Evolutionary conservation across 2,329 filamentous ascomycete species (phyloP), one percentile per base, ranked within the genome.

Genomic region (Colletotrichum sp.): DNA sequence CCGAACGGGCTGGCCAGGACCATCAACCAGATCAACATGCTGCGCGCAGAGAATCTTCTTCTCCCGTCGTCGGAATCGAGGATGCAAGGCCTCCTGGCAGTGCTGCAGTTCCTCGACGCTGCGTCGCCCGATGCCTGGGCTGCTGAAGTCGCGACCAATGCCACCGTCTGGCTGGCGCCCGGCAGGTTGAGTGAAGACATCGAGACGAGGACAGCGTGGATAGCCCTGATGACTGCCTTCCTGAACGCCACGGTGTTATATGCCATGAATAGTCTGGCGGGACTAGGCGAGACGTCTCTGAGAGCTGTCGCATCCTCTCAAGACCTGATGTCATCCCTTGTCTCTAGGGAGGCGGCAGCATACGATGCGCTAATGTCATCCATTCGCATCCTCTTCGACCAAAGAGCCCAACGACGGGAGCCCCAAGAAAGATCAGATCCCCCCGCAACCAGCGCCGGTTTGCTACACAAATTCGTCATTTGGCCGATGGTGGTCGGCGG

Each of bases 401-500:
- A 74, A 61, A 71, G 72, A 39, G 9, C 19, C 48, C 34, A 28
- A 11, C 67, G 63, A 2, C 63, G 15, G 12, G 5, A 36, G 9
- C 0, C 5, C 2, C 27, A 28, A 36, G 57, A 22, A 8, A 48
- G 2, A 25, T 5, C n/a, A 1, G 27, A 8, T 7, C 7, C 52
- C 9, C 5, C 15, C 9, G 52, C 63, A n/a, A 63, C n/a, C 5
- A 72, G 69, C 32, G 69, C 69, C 13, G 73, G 73, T 2, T 9
- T 68, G 28, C 5, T 68, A 4, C 69, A 68, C 69, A 72, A 60
- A 6, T 75, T 59, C 55, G 73, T 68, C 55, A 75, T 72, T 1
- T 72, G 57, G 57, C 73, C 73, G 16, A 64, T 75, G 39, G 63
- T 68, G 1, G n/a, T 72, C 25, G 27, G 36, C 57, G 69, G 73